Evolutionary conservation across 352 stramenopile genomes (phyloP).

Genomic region (Globisporangium apiculatum): DNA sequence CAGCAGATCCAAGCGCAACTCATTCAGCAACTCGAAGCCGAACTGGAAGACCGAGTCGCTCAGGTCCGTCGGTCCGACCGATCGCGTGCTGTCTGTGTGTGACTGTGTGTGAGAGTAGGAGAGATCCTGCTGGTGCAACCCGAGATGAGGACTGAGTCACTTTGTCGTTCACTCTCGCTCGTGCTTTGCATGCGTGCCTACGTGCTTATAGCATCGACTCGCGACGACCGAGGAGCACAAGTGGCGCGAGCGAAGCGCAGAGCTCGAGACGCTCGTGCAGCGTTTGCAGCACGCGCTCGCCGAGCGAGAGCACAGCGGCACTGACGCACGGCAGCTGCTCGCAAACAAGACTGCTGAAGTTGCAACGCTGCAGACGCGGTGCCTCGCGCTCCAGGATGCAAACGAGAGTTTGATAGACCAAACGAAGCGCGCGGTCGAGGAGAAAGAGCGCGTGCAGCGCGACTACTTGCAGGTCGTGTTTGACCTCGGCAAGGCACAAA

Average conservation of each 20-base stretch:
- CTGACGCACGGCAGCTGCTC: constrained; percentile 17
- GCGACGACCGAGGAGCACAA: constrained; percentile 10
- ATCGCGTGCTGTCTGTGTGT: background rate
- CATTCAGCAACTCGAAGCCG: constrained; percentile 8
- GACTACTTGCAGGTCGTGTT: constrained; percentile 45
- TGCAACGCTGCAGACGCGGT: constrained; percentile 14
- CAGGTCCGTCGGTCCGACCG: constrained; percentile 2
- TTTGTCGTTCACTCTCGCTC: background rate
- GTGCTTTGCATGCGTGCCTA: background rate
- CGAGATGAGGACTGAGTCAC: background rate
- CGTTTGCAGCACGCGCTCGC: constrained; percentile 13
- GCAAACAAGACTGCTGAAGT: constrained; percentile 25
- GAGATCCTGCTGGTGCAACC: background rate
- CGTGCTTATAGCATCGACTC: constrained; percentile 6
- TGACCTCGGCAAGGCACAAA: constrained; percentile 36
- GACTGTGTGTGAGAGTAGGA: background rate
- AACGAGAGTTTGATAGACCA: constrained; percentile 31
- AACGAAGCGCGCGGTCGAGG: constrained; percentile 18
- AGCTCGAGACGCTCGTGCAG: constrained; percentile 18
- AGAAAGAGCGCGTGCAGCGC: constrained; percentile 39
- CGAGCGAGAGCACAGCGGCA: constrained; percentile 21
- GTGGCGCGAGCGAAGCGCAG: constrained; percentile 14
- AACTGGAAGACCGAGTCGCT: constrained; percentile 6
- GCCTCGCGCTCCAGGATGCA: constrained; percentile 22
- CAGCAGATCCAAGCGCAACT: background rate